phyloP scores from a whole-genome alignment of 2,329 filamentous ascomycete species.

The Tothia fuscella region DNA sequence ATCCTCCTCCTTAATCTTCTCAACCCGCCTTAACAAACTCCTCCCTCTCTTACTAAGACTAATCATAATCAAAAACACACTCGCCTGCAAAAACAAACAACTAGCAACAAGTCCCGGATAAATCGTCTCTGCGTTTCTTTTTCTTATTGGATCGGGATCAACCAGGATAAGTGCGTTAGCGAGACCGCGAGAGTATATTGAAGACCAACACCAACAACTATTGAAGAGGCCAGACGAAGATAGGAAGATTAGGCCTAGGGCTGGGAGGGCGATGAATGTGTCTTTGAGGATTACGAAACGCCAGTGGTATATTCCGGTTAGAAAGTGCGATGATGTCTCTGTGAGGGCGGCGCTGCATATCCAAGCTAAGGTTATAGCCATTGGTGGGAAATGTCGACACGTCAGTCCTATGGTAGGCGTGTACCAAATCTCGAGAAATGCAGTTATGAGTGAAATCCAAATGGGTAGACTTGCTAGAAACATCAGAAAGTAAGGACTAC shows the following conservation, averaged over 20 bases:
- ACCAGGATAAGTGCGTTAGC: neutral
- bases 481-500: neutral
- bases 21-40: conserved; percentile 10
- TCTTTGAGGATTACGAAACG: conserved; percentile 15
- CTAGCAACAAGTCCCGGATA: neutral
- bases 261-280: conserved; percentile 13
- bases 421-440: conserved; percentile 15
- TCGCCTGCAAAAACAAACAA: neutral
- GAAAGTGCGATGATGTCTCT: neutral
- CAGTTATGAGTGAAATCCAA: conserved; percentile 8
- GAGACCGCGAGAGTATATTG: neutral
- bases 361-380: conserved; percentile 12
- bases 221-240: conserved; percentile 16
- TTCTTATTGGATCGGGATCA: neutral
- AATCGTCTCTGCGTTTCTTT: neutral
- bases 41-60: conserved; percentile 15
- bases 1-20: neutral
- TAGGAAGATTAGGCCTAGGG: conserved; percentile 14
- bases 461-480: neutral
- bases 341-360: neutral
- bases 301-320: conserved; percentile 15
- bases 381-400: conserved; percentile 15
- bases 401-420: conserved; percentile 15
- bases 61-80: neutral
- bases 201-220: neutral